These are phyloP conservation scores for Cinnamomum chago DNA, from an alignment of 164 flowering plant species.

Conservation along the genomic window DNA sequence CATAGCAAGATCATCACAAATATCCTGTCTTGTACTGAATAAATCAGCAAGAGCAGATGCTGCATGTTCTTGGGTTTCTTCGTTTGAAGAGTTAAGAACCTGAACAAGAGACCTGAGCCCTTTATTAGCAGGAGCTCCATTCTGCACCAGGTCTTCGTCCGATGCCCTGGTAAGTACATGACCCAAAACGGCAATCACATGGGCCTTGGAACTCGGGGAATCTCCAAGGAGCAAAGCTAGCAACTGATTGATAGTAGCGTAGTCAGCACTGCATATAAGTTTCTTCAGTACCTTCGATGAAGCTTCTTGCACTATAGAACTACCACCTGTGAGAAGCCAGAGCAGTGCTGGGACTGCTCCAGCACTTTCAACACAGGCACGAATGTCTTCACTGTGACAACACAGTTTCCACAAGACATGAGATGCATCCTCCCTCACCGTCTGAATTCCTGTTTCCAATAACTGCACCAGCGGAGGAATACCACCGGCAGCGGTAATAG, in stretches of 20 bases:
- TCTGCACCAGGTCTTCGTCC: conserved; percentile 54
- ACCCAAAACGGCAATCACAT: conserved; percentile 65
- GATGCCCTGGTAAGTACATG: conserved; percentile 76
- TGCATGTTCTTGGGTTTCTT: conserved; percentile 77
- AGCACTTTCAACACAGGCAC: conserved; percentile 92
- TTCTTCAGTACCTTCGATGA: conserved; percentile 66
- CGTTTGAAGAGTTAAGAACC: conserved; percentile 70
- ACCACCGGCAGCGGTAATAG: conserved; percentile 96
- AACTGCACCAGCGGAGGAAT: conserved; percentile 88
- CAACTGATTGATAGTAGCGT: conserved; percentile 74
- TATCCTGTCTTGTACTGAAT: conserved; percentile 67
- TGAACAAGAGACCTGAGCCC: conserved; percentile 72
- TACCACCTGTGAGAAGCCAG: conserved; percentile 78
- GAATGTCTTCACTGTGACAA: conserved; percentile 85
- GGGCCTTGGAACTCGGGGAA: conserved; percentile 54
- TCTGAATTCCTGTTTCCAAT: conserved; percentile 68
- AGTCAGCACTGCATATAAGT: conserved; percentile 67
- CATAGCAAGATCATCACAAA: conserved; percentile 76
- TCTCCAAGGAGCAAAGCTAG: conserved; percentile 73
- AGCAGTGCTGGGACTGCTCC: conserved; percentile 71
- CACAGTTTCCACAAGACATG: conserved; percentile 68
- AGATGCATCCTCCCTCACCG: conserved; percentile 75
- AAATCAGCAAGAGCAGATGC: conserved; percentile 85
- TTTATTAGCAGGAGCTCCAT: conserved; percentile 67
- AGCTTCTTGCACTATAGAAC: conserved; percentile 65